A percentile compares a stretch with the other conserved stretches of the same genome.
These are phyloP conservation scores for Coemansia sp. DNA, from an alignment of 192 early-diverging fungal genomes.

Conservation along the genomic window DNA sequence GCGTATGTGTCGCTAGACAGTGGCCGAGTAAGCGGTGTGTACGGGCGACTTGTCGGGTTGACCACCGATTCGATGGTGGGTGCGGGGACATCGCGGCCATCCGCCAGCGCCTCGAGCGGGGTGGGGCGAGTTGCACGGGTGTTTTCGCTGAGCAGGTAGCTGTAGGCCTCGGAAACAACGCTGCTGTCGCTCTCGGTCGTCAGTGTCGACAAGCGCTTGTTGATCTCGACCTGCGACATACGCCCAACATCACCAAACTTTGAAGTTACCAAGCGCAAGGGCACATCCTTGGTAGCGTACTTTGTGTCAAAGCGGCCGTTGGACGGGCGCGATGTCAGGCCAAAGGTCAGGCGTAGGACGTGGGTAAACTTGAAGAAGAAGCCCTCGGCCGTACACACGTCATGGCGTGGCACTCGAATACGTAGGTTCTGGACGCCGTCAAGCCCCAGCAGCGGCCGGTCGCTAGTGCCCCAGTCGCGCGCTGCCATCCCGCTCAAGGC, in stretches of 20 bases:
- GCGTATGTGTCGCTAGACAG: conserved; percentile 5
- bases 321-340: conserved; percentile 29
- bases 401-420: conserved; percentile 43
- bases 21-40: conserved; percentile 9
- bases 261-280: conserved; percentile 41
- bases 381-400: conserved; percentile 46
- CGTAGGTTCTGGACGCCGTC: conserved; percentile 35
- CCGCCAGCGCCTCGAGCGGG: conserved; percentile 21
- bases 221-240: conserved; percentile 45
- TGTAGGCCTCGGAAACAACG: conserved; percentile 37
- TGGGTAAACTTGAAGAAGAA: conserved; percentile 33
- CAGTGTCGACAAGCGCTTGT: conserved; percentile 37
- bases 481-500: conserved; percentile 2
- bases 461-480: conserved; percentile 22
- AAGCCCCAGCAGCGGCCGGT: conserved; percentile 14
- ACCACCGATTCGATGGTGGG: conserved; percentile 14
- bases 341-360: conserved; percentile 43
- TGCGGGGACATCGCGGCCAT: conserved; percentile 13
- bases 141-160: conserved; percentile 41
- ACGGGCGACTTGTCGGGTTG: conserved; percentile 2
- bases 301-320: conserved; percentile 30
- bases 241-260: conserved; percentile 48
- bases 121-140: conserved; percentile 21
- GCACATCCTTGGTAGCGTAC: conserved; percentile 42
- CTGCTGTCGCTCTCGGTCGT: conserved; percentile 39